Evolutionary conservation across 768 basidiomycete genomes (phyloP), one percentile per base, ranked within the genome.

Genomic region (Boletus vinaceobasis): DNA sequence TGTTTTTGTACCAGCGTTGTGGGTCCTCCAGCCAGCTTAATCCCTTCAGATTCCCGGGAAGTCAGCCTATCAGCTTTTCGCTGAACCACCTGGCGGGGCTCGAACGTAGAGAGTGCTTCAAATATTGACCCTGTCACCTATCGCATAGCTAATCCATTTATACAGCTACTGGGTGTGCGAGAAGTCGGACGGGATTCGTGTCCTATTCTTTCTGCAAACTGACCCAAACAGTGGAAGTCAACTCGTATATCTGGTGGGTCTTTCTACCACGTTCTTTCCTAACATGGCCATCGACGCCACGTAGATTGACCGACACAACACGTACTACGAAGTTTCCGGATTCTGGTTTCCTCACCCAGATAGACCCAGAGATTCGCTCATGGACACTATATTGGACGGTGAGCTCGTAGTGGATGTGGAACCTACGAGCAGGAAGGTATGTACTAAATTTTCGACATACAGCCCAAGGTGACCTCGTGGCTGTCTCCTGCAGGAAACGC

Each of bases 121-220:
- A 19, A 39, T 29, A 17, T 36, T 50, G 48, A 17, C 43, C 33
- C 15, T 27, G 37, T 19, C 47, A 31, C 17, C 9, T 46, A 38
- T 43, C 43, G 17, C 53, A 48, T 38, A 50, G 48, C 60, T 61
- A 37, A 72, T 46, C 21, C 57, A 51, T 46, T 45, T 44, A 32
- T 27, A 44, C 67, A 98, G 95, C 68, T 99, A 90, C 72, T 99
- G 96, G 96, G 97, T 99, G 40, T 97, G 94, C 74, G 97, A 99
- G 76, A 98, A 98, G 76, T 96, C 93, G 13, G 97, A 98, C 67
- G 97, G 97, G 13, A 69, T 99, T 48, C 85, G 97, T 35, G 90
- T 98, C 38, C 77, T 99, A 29, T 82, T 98, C 48, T 74, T 96
- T 55, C 80, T 98, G 47, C 75, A 80, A 69, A 80, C 86, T 48